Evolutionary conservation across 805 yeast species (phyloP).

Genomic region (Torulaspora microellipsoides): DNA sequence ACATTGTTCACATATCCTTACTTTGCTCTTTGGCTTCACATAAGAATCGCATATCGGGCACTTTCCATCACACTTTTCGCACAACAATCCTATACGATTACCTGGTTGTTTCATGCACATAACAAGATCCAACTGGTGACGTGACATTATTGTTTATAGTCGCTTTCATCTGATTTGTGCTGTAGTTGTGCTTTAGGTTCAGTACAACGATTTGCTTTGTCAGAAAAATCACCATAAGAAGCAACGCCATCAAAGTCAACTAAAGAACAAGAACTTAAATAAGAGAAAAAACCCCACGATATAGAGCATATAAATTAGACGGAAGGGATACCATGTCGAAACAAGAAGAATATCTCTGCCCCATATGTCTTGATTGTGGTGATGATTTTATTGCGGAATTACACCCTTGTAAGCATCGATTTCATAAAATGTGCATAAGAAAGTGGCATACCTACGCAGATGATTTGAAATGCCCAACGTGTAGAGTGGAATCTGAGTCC

Average conservation of each 20-base stretch:
- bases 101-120: constrained; percentile 88
- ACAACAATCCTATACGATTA: constrained; percentile 59
- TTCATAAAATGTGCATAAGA: constrained; percentile 53
- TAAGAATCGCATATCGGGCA: constrained; percentile 89
- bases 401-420: constrained; percentile 50
- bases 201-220: no score
- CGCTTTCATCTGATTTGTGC: not conserved
- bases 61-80: constrained; percentile 84
- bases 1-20: constrained; percentile 79
- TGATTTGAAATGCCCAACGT: constrained; percentile 30
- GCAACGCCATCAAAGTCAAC: no score
- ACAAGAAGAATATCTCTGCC: constrained; percentile 36
- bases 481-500: constrained; percentile 20
- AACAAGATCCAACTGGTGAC: constrained; percentile 81
- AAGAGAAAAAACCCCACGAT: no score
- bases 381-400: constrained; percentile 27
- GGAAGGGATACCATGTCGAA: no score
- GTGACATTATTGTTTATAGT: constrained; percentile 52
- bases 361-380: constrained; percentile 52
- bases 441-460: constrained; percentile 43
- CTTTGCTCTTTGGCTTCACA: constrained; percentile 65
- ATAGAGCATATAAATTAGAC: no score
- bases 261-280: no score
- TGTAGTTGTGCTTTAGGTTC: not conserved
- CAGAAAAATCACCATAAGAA: no score